These are phyloP conservation scores for Rhodosporidiobolus sp. DNA, from an alignment of 768 basidiomycete genomes.

Conservation along the genomic window DNA sequence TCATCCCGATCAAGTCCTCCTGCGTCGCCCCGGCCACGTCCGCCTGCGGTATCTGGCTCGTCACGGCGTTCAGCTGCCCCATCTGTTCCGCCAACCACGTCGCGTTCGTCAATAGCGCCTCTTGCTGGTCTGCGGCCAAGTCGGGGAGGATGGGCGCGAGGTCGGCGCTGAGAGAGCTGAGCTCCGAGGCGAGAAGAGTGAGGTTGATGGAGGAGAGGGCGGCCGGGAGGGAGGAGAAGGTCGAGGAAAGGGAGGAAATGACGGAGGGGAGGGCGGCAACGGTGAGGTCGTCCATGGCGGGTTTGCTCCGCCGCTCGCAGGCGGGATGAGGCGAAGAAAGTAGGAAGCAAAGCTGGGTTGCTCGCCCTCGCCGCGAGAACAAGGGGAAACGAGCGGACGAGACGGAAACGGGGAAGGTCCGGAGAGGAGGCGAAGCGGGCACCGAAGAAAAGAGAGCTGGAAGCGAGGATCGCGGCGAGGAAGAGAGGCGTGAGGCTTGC, in stretches of 20 bases:
- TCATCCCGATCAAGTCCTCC: background rate
- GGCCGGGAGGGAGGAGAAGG: background rate
- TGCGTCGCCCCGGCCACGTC: background rate
- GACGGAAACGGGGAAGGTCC: too few relatives aligned
- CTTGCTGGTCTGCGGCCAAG: background rate
- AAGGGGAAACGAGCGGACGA: too few relatives aligned
- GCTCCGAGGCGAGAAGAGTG: background rate
- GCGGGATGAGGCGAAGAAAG: too few relatives aligned
- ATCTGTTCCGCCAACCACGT: background rate
- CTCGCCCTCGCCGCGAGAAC: too few relatives aligned
- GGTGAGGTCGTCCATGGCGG: background rate
- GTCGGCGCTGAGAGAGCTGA: background rate
- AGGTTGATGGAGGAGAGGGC: background rate
- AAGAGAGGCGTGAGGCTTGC: too few relatives aligned
- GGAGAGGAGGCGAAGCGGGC: too few relatives aligned
- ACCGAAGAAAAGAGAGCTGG: background rate
- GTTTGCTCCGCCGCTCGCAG: too few relatives aligned
- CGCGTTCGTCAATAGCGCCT: constrained; percentile 1
- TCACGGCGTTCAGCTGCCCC: background rate
- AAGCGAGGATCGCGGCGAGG: background rate
- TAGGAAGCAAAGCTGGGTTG: background rate
- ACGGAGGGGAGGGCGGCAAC: background rate
- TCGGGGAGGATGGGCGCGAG: background rate
- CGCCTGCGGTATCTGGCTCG: background rate
- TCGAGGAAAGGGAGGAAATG: background rate